These are phyloP conservation scores for Daphne laureola DNA, from an alignment of 441 rosid genomes.

Conservation along the genomic window DNA sequence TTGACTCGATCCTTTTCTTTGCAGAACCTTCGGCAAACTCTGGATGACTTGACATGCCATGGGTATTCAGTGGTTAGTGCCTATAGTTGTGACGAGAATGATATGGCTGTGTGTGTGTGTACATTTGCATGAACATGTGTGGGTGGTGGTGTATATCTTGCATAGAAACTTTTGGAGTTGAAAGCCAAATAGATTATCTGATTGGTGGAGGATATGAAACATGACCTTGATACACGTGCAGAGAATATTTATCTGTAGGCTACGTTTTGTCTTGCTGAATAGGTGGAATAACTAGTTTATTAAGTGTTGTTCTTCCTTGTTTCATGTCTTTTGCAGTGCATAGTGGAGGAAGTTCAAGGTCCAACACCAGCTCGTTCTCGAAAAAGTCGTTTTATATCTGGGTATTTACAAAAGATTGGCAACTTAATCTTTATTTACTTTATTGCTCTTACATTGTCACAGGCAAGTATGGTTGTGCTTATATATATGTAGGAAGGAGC, in stretches of 20 bases:
- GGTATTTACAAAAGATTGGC: slow-evolving; percentile 40
- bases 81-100: neutral
- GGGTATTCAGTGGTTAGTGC: slow-evolving; percentile 88
- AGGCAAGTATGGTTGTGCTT: neutral
- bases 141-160: neutral
- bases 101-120: neutral
- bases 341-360: slow-evolving; percentile 97
- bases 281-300: neutral
- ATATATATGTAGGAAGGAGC: no score
- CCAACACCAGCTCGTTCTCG: slow-evolving; percentile 96
- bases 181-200: neutral
- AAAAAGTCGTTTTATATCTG: slow-evolving; percentile 92
- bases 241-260: neutral
- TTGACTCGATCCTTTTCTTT: slow-evolving; percentile 15
- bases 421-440: neutral
- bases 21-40: slow-evolving; percentile 98
- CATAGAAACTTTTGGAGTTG: neutral
- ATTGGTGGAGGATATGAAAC: neutral
- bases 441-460: neutral
- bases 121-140: neutral
- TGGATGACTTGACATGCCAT: slow-evolving; percentile 89
- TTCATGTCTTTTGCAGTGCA: slow-evolving; percentile 51
- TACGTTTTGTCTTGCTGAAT: neutral
- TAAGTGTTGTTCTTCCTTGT: neutral
- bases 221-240: neutral